These are phyloP conservation scores for Fusarium anthophilum DNA, from an alignment of 2,329 filamentous ascomycete genomes.

Conservation along the genomic window DNA sequence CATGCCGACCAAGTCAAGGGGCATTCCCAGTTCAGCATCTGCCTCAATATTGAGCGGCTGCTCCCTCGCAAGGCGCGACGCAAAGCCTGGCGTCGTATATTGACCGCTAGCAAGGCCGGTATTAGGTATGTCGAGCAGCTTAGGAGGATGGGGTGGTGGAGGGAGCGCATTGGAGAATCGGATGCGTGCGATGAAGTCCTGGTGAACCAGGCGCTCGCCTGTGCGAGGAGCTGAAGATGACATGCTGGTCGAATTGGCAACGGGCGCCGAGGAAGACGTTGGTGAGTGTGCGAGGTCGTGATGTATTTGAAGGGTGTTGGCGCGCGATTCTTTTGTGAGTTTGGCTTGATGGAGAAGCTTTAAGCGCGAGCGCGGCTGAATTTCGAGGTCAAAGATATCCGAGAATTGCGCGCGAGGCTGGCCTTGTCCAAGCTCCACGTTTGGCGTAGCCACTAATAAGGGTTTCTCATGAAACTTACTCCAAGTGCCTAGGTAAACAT, in stretches of 20 bases:
- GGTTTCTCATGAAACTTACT: not conserved
- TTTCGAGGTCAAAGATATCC: slow-evolving; percentile 31
- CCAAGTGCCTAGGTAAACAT: not conserved
- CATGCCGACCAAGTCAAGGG: slow-evolving; percentile 92
- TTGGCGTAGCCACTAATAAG: not conserved
- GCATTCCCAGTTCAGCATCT: slow-evolving; percentile 98
- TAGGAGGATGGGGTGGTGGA: slow-evolving; percentile 92
- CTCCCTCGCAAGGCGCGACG: slow-evolving; percentile 86
- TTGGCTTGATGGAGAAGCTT: slow-evolving; percentile 30
- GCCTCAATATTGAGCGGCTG: slow-evolving; percentile 97
- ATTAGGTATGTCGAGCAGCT: slow-evolving; percentile 96
- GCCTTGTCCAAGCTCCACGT: slow-evolving; percentile 30
- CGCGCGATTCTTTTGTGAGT: slow-evolving; percentile 5
- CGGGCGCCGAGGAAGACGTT: slow-evolving; percentile 10
- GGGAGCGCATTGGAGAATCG: slow-evolving; percentile 96
- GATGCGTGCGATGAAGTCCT: slow-evolving; percentile 97
- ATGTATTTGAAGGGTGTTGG: not conserved
- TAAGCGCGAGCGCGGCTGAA: slow-evolving; percentile 36
- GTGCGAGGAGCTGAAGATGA: slow-evolving; percentile 46
- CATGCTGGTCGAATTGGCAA: slow-evolving; percentile 30
- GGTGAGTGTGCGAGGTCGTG: not conserved
- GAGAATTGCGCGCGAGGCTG: slow-evolving; percentile 41
- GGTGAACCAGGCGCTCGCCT: slow-evolving; percentile 75
- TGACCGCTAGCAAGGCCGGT: slow-evolving; percentile 86
- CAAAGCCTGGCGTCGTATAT: slow-evolving; percentile 91